Conservation (phyloP, 257 asterid species). For the Cordia subcordata region DNA sequence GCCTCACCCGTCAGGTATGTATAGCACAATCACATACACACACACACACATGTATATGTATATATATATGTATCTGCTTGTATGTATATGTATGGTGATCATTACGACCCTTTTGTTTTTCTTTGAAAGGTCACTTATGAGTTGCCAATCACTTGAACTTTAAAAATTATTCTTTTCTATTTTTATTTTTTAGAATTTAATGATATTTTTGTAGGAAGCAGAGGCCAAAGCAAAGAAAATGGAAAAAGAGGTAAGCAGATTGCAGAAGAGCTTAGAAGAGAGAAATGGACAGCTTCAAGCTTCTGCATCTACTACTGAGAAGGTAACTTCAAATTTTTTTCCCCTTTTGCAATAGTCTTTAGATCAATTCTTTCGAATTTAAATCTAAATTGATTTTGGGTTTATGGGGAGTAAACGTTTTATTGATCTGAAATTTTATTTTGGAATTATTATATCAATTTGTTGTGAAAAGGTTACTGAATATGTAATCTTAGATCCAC, state of each 20-base stretch:
- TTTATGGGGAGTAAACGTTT: too few species aligned
- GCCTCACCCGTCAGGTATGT: constrained; percentile 58
- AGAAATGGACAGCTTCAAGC: constrained; percentile 46
- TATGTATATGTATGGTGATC: not conserved
- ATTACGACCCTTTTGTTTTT: constrained; percentile 13
- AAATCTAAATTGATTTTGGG: not conserved
- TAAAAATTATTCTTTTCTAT: not conserved
- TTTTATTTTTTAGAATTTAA: not conserved
- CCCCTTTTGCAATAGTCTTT: not conserved
- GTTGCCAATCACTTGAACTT: not conserved
- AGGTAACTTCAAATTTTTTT: constrained; percentile 26
- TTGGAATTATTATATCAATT: too few species aligned
- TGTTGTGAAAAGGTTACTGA: too few species aligned
- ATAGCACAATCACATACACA: too few species aligned
- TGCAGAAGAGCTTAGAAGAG: constrained; percentile 48
- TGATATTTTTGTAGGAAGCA: constrained; percentile 31
- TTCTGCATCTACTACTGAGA: constrained; percentile 41
- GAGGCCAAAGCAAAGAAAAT: constrained; percentile 50
- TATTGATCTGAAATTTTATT: too few species aligned
- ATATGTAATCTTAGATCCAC: not conserved
- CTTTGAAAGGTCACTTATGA: not conserved
- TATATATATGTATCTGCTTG: not conserved
- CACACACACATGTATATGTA: too few species aligned
- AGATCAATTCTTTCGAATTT: not conserved
- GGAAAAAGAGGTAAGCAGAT: constrained; percentile 41